These are phyloP conservation scores for Hyphopichia buzzinii DNA, from an alignment of 1,139 yeast genomes.

Conservation along the genomic window DNA sequence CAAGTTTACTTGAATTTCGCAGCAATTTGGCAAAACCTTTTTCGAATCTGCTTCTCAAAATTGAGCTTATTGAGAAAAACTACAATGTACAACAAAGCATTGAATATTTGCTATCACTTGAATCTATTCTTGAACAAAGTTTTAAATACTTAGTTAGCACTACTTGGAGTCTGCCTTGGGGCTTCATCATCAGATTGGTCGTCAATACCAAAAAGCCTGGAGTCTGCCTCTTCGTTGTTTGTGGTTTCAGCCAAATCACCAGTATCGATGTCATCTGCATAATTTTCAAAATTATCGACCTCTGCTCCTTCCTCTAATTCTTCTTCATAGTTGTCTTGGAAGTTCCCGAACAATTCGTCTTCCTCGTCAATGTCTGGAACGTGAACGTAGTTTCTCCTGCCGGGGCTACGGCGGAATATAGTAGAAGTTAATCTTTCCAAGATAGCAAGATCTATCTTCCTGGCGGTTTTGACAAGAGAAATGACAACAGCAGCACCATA, in stretches of 20 bases:
- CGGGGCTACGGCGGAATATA: constrained; percentile 40
- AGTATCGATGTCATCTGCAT: constrained; percentile 7
- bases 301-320: constrained; percentile 38
- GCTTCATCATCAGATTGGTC: constrained; percentile 34
- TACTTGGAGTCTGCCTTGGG: no score
- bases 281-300: constrained; percentile 14
- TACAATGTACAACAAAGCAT: no score
- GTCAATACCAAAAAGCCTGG: constrained; percentile 38
- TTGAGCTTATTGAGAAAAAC: no score
- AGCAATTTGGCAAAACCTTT: no score
- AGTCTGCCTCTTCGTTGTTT: constrained; percentile 22
- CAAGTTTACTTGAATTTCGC: no score
- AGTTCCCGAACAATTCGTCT: constrained; percentile 50
- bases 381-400: constrained; percentile 41
- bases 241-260: constrained; percentile 12
- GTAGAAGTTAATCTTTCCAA: constrained; percentile 35
- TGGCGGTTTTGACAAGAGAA: constrained; percentile 39
- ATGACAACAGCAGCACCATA: constrained; percentile 45
- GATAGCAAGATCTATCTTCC: constrained; percentile 33
- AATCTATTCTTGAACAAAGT: no score
- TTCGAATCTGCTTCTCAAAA: no score
- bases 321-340: constrained; percentile 47
- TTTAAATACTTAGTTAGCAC: no score
- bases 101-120: no score
- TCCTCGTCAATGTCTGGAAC: constrained; percentile 48